Percentiles rank a stretch among this genome's conserved stretches.
phyloP scores from a whole-genome alignment of 73 alveolate species.

The Tetrahymena thermophila region DNA sequence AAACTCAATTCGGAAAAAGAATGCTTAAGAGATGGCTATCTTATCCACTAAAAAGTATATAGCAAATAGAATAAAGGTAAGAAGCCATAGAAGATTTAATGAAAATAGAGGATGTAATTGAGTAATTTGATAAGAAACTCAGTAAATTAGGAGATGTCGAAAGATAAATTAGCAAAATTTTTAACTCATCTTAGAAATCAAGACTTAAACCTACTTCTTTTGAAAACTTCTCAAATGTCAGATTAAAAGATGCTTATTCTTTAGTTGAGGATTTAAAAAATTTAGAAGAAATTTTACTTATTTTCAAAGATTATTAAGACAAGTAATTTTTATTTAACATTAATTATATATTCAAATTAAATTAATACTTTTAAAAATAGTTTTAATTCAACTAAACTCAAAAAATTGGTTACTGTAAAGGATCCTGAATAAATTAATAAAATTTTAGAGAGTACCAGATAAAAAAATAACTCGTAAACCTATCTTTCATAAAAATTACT shows the following conservation, averaged over 20 bases:
- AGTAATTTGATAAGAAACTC: conserved; percentile 54
- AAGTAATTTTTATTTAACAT: background rate
- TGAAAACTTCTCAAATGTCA: conserved; percentile 71
- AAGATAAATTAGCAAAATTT: conserved; percentile 51
- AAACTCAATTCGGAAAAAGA: conserved; percentile 70
- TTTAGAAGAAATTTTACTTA: background rate
- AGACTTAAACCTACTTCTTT: conserved; percentile 80
- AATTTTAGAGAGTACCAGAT: background rate
- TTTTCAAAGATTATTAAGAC: background rate
- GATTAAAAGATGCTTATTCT: conserved; percentile 69
- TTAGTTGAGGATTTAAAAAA: conserved; percentile 44
- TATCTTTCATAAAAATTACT: background rate
- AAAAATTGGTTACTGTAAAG: background rate
- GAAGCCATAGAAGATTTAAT: conserved; percentile 87
- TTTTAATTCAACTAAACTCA: background rate
- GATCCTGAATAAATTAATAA: background rate
- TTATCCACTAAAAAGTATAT: conserved; percentile 65
- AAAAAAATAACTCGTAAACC: background rate
- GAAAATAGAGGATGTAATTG: conserved; percentile 50
- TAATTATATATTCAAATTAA: background rate
- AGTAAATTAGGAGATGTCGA: conserved; percentile 61
- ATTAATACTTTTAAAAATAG: background rate
- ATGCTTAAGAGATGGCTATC: conserved; percentile 78
- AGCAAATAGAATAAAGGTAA: conserved; percentile 64
- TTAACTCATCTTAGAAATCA: conserved; percentile 44